These are phyloP conservation scores for Viola odorata DNA, from an alignment of 345 rosid species.

Conservation along the genomic window DNA sequence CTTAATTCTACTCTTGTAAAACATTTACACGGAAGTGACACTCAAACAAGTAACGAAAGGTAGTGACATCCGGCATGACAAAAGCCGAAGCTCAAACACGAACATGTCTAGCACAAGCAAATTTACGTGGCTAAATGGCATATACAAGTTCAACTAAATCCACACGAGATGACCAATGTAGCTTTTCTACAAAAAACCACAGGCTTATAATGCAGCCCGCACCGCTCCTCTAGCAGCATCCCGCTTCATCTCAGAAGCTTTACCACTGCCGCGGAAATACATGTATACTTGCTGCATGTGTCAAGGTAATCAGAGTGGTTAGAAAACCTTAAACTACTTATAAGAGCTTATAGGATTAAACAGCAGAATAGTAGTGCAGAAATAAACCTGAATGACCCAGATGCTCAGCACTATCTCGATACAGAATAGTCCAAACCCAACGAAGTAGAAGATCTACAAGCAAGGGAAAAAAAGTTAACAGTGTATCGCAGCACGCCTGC, in stretches of 20 bases:
- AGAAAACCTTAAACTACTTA: no score
- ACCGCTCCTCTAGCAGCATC: constrained; percentile 34
- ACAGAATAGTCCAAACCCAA: constrained; percentile 30
- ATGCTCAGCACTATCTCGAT: constrained; percentile 22
- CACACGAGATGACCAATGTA: not conserved
- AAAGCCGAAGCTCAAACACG: not conserved
- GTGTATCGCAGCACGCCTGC: no score
- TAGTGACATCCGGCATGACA: not conserved
- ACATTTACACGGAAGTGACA: constrained; percentile 7
- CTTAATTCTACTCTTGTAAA: not conserved
- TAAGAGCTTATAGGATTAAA: no score
- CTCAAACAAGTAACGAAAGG: constrained; percentile 2
- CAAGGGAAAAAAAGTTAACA: not conserved
- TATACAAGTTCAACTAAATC: constrained; percentile 11
- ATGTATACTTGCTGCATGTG: constrained; percentile 29
- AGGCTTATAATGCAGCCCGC: constrained; percentile 22
- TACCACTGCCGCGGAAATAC: constrained; percentile 33
- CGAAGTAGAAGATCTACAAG: constrained; percentile 27
- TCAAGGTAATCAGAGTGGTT: not conserved
- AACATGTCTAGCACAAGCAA: not conserved
- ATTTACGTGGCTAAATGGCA: constrained; percentile 6
- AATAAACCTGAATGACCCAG: constrained; percentile 31
- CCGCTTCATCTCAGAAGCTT: constrained; percentile 27
- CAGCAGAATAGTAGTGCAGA: no score
- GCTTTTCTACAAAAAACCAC: not conserved